phyloP scores from a whole-genome alignment of 768 basidiomycete genomes.

The Suillus subluteus region DNA sequence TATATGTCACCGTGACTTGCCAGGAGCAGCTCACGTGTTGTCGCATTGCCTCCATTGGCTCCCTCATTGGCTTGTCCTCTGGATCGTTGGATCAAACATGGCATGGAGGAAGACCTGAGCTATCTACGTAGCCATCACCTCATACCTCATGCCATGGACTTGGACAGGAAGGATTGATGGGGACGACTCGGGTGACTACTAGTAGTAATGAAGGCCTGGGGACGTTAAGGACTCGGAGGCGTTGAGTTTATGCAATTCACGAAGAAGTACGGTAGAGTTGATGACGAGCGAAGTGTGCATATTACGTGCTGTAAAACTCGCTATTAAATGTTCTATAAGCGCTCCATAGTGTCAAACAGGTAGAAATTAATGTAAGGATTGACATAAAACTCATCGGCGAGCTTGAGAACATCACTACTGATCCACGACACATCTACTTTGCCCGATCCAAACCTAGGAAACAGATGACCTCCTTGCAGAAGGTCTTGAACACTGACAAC shows the following conservation, averaged over 20 bases:
- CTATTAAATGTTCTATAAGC: too few relatives aligned
- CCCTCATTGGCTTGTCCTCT: conserved; percentile 28
- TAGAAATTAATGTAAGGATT: too few relatives aligned
- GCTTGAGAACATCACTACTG: too few relatives aligned
- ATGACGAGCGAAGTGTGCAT: neutral
- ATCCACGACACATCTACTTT: too few relatives aligned
- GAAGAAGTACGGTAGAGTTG: neutral
- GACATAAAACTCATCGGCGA: too few relatives aligned
- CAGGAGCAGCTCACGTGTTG: conserved; percentile 40
- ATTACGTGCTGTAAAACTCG: neutral
- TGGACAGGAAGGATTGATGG: neutral
- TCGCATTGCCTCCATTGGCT: conserved; percentile 27
- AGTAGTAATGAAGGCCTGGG: neutral
- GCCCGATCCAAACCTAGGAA: too few relatives aligned
- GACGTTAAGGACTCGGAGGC: conserved; percentile 55
- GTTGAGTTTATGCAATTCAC: conserved; percentile 31
- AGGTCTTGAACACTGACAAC: too few relatives aligned
- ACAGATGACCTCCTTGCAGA: too few relatives aligned
- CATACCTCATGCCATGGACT: neutral
- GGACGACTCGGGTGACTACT: neutral
- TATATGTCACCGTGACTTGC: conserved; percentile 58
- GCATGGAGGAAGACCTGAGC: neutral
- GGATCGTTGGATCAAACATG: conserved; percentile 6
- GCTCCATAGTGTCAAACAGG: too few relatives aligned
- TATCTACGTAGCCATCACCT: neutral